Evolutionary conservation across 225 moss, liverwort and hornwort species (phyloP), one percentile per base, ranked within the genome.

Genomic region (Rhytidiadelphus loreus): DNA sequence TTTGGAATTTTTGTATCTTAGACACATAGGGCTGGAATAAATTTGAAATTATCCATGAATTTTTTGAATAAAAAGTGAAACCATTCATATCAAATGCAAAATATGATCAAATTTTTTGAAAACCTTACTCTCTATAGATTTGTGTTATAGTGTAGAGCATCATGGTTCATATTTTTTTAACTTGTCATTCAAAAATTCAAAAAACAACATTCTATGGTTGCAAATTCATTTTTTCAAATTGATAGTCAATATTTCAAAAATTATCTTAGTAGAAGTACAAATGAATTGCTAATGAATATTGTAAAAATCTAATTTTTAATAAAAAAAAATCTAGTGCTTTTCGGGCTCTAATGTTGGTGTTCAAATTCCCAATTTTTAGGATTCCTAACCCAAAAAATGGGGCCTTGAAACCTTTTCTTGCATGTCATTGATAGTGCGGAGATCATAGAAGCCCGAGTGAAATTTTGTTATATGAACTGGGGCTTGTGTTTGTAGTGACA

Each of bases 371-470:
- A 18, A 7, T 46, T 30, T 4, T 0, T 28, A 73, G 4, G 28
- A 2, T 19, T 30, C 0, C 7, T 0, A 2, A 30, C 3, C 1
- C 1, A 2, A 0, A 21, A 32, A 3, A 4, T 3, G 1, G 0
- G 12, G 1, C 13, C 20, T 20, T 1, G 0, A 48, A 74, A 17
- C 4, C 11, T 72, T 16, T 3, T 15, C 3, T 44, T 2, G 2
- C 2, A 2, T 9, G 2, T 6, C 29, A 28, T 2, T 72, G 8
- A 2, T 44, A 72, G 10, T 17, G 6, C 6, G 3, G 5, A 44
- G 9, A 44, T 1, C 0, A 74, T 0, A 30, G 2, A 2, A 14
- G 7, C 0, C 2, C 2, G 7, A 74, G 1, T 32, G 5, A 32
- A 22, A 76, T 22, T 50, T 48, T 75, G 21, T 33, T 21, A 37